Base-by-base conservation (phyloP, 148 eudicot species). In the Hydrangea macrophylla region DNA sequence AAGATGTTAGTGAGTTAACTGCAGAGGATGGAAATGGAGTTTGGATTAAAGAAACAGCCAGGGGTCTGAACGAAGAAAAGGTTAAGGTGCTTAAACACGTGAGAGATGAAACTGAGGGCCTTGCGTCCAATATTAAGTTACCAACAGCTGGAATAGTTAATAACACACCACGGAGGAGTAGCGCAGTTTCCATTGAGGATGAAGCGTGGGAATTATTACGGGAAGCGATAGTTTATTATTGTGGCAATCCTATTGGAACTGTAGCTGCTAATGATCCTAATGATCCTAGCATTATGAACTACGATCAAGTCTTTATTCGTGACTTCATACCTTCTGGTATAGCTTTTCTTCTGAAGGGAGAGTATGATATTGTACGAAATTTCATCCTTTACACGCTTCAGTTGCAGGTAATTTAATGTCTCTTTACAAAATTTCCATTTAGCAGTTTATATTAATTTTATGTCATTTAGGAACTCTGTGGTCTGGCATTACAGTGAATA, bases 261-360 rank as follows among this genome's bases (percentile, higher is more conserved):
- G 82, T 87, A 48, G 92, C 92, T 69, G 92, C 88, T 66, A 87
- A 87, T 80, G 92, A 87, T 65, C 85, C 92, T 3, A 84, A 60
- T 65, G 79, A 84, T 26, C 55, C 89, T 18, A 80, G 67, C 60
- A 70, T 72, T 15, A 75, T 82, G 66, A 87, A 87, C 71, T 87
- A 87, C 68, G 89, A 86, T 72, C 88, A 86, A 64, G 88, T 86
- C 8, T 86, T 86, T 55, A 86, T 86, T 22, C 85, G 91, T 18
- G 89, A 87, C 53, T 87, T 87, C 39, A 53, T 84, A 60, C 89
- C 92, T 62, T 82, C 89, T 54, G 92, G 82, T 56, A 78, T 84
- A 40, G 92, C 92, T 20, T 87, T 87, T 67, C 80, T 87, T 65
- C 69, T 87, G 69, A 87, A 87, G 65, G 92, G 83, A 25, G 92